Percentiles rank a stretch among this genome's conserved stretches.
Conservation (phyloP, 108 stramenopile species). For the Nitzschia inconspicua region DNA sequence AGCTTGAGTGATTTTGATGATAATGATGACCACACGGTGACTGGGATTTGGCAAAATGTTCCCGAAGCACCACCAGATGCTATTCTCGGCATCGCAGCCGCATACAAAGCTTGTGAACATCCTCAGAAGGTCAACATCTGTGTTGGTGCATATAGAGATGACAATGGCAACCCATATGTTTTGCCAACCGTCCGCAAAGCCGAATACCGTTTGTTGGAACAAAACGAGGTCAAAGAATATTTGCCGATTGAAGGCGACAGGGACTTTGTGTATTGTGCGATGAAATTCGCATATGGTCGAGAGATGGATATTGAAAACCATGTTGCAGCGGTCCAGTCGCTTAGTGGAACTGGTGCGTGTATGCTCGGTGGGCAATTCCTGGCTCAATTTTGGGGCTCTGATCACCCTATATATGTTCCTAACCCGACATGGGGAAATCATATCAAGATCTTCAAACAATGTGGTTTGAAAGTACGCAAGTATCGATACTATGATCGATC, state of each 20-base stretch:
- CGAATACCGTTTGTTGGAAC: conserved; percentile 60
- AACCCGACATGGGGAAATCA: conserved; percentile 96
- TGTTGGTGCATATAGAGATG: conserved; percentile 88
- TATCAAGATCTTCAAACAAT: conserved; percentile 71
- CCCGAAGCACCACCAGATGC: conserved; percentile 87
- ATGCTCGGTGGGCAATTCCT: conserved; percentile 78
- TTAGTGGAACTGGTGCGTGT: conserved; percentile 92
- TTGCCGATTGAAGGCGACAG: conserved; percentile 80
- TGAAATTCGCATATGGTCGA: conserved; percentile 87
- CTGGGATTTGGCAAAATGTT: conserved; percentile 44
- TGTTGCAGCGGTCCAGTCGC: conserved; percentile 77
- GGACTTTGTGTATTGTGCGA: conserved; percentile 60
- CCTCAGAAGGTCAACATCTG: conserved; percentile 76
- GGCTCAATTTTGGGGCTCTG: conserved; percentile 48
- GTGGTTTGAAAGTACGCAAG: conserved; percentile 68
- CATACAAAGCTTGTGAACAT: conserved; percentile 80
- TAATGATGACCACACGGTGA: neutral
- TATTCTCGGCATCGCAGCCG: conserved; percentile 85
- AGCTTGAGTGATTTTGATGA: neutral
- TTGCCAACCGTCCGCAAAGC: conserved; percentile 80
- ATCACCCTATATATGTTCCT: conserved; percentile 73
- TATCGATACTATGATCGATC: conserved; percentile 80
- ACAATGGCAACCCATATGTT: conserved; percentile 83
- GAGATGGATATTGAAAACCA: conserved; percentile 45
- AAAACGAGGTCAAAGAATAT: conserved; percentile 81